Percentiles rank a stretch among this genome's conserved stretches.
These are phyloP conservation scores for Phytophthora ramorum DNA, from an alignment of 352 stramenopile genomes.

Conservation along the genomic window DNA sequence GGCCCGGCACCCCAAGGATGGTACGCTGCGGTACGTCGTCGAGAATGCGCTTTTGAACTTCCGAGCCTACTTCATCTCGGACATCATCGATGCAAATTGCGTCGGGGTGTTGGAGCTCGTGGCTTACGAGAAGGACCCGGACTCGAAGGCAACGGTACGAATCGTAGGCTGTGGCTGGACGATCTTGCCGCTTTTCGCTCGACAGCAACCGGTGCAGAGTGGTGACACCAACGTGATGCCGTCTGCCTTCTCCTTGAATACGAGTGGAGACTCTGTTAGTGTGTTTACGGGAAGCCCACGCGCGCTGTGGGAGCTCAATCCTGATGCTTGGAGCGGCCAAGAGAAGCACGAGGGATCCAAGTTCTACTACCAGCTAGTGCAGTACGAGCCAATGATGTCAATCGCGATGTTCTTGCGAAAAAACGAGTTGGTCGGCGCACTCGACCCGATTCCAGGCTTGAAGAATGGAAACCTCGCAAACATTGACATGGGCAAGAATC, in stretches of 20 bases:
- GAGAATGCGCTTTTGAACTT: conserved; percentile 67
- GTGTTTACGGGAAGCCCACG: conserved; percentile 81
- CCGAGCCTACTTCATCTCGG: conserved; percentile 85
- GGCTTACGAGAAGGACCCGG: conserved; percentile 84
- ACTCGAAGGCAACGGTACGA: conserved; percentile 72
- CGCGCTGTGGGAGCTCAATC: conserved; percentile 67
- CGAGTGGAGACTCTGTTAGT: conserved; percentile 61
- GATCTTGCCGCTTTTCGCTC: conserved; percentile 89
- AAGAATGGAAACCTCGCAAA: conserved; percentile 75
- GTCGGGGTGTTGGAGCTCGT: conserved; percentile 95
- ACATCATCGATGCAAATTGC: conserved; percentile 90
- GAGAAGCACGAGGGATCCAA: conserved; percentile 64
- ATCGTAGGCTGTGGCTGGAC: conserved; percentile 93
- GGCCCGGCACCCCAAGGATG: conserved; percentile 49
- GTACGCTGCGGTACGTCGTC: conserved; percentile 58
- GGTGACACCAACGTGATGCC: conserved; percentile 14
- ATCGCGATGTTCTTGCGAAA: conserved; percentile 77
- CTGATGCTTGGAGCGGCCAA: conserved; percentile 61
- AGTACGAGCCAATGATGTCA: conserved; percentile 64
- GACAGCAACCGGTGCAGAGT: conserved; percentile 28
- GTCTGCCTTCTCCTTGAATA: conserved; percentile 38
- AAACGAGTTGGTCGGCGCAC: conserved; percentile 88
- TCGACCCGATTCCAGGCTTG: conserved; percentile 80
- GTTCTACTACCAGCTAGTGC: conserved; percentile 70
- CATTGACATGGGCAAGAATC: conserved; percentile 71